These are phyloP conservation scores for Paulownia fortunei DNA, from an alignment of 257 asterid genomes.

Conservation along the genomic window DNA sequence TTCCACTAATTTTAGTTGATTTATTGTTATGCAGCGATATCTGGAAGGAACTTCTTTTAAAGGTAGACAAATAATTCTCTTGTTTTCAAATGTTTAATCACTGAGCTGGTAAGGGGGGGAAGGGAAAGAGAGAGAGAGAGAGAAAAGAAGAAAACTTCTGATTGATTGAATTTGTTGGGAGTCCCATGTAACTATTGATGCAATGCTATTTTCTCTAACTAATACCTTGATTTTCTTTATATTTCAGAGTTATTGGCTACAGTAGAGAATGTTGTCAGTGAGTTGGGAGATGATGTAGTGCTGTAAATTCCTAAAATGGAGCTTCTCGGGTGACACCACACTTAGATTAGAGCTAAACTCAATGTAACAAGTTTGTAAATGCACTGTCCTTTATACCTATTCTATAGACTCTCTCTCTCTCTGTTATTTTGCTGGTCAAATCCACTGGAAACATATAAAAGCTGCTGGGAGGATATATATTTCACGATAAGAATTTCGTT, in stretches of 20 bases:
- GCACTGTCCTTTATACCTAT: not conserved
- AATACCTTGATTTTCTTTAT: constrained; percentile 29
- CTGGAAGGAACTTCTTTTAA: constrained; percentile 73
- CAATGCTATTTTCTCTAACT: constrained; percentile 13
- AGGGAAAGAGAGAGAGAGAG: not conserved
- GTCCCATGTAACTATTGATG: not conserved
- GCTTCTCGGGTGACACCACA: constrained; percentile 15
- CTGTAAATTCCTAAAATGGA: constrained; percentile 33
- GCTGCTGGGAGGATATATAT: not conserved
- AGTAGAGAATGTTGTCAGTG: constrained; percentile 71
- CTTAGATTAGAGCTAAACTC: constrained; percentile 16
- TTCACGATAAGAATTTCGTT: constrained; percentile 6
- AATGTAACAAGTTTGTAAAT: constrained; percentile 4
- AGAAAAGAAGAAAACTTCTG: too few species aligned
- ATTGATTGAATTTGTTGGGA: not conserved
- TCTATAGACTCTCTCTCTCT: not conserved
- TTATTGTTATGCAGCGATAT: constrained; percentile 61
- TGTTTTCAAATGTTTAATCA: constrained; percentile 3
- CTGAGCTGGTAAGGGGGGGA: not conserved
- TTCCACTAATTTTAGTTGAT: constrained; percentile 17
- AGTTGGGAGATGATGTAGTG: constrained; percentile 55
- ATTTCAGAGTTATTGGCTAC: constrained; percentile 69
- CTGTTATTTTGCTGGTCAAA: not conserved
- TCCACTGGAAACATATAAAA: constrained; percentile 10
- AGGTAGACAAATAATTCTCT: constrained; percentile 46